Evolutionary conservation across 129 eudicot species (phyloP), one percentile per base, ranked within the genome.

Genomic region (Scalesia atractyloides): DNA sequence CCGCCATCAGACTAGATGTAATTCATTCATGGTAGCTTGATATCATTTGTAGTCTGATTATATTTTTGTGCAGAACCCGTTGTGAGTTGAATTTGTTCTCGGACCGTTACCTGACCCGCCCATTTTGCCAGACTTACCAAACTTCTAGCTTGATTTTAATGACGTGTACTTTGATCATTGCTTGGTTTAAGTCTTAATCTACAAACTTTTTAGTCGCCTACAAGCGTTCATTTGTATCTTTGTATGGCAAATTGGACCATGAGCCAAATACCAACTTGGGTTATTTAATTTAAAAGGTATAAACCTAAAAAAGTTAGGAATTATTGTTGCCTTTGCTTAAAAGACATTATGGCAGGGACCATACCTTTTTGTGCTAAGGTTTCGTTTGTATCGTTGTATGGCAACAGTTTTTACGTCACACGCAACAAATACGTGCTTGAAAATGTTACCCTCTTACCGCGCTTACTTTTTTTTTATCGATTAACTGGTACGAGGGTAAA

Each of bases 1-100:
- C 97, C 95, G 1, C 66, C 87, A 46, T 61, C 77, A 52, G 64
- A 83, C 74, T 90, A 84, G 81, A 52, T 52, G 43, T 43, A 39
- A 5, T 70, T 34, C 47, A 5, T 70, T 34, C 47, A 4, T 52
- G 39, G 50, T 57, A 30, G 44, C 18, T 60, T 30, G 43, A 30
- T 60, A 13, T 60, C 66, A 0, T 14, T 33, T 60, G 41, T 60
- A 17, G 12, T 60, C 11, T 6, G 44, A 14, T 14, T 60, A 30
- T 60, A 30, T 14, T 60, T 9, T 14, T 60, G 43, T 33, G 43
- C 43, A 15, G 66, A 56, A 20, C 26, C 61, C 13, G 10, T 54
- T 20, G 2, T 54, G 61, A 30, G 12, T 18, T 4, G 9, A 54
- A 54, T 13, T 3, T 18, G 30, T 54, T 54, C 33, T 33, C n/a